phyloP scores from a whole-genome alignment of 371 early-diverging fungal genomes.

The Lichtheimia ornata region DNA sequence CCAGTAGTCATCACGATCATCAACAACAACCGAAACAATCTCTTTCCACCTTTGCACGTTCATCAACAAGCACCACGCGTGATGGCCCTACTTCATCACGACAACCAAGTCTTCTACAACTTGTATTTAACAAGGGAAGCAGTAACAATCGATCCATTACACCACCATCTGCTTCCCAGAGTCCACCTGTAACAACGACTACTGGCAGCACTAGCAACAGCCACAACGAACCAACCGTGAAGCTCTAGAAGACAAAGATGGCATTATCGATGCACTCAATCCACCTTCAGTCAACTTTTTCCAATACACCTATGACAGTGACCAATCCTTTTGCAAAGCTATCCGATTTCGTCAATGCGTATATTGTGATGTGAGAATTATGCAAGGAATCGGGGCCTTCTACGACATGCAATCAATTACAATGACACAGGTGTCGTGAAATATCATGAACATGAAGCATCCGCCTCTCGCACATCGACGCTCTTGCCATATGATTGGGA shows the following conservation, averaged over 20 bases:
- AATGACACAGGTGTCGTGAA: slow-evolving; percentile 36
- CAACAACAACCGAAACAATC: slow-evolving; percentile 19
- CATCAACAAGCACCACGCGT: slow-evolving; percentile 11
- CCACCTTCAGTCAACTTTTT: slow-evolving; percentile 47
- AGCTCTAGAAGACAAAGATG: slow-evolving; percentile 1
- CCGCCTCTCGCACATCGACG: slow-evolving; percentile 20
- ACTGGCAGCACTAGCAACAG: too few relatives aligned
- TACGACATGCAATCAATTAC: slow-evolving; percentile 52
- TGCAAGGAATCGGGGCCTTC: slow-evolving; percentile 67
- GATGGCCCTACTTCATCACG: slow-evolving; percentile 15
- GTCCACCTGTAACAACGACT: slow-evolving; percentile 19
- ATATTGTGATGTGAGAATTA: slow-evolving; percentile 66
- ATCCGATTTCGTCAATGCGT: slow-evolving; percentile 63
- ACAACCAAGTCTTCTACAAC: slow-evolving; percentile 32
- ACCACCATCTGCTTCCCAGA: slow-evolving; percentile 21
- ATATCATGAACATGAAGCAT: slow-evolving; percentile 26
- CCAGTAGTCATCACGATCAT: slow-evolving; percentile 9
- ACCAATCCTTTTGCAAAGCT: slow-evolving; percentile 56
- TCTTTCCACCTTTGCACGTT: slow-evolving; percentile 15
- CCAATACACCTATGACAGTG: slow-evolving; percentile 53
- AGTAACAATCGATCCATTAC: slow-evolving; percentile 6
- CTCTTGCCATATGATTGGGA: slow-evolving; percentile 20
- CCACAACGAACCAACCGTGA: slow-evolving; percentile 15
- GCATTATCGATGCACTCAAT: slow-evolving; percentile 13
- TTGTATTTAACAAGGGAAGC: slow-evolving; percentile 34